Percentiles rank a stretch among this genome's conserved stretches.
Conservation (phyloP, 108 stramenopile genomes). For the Fragilariopsis cylindrus region DNA sequence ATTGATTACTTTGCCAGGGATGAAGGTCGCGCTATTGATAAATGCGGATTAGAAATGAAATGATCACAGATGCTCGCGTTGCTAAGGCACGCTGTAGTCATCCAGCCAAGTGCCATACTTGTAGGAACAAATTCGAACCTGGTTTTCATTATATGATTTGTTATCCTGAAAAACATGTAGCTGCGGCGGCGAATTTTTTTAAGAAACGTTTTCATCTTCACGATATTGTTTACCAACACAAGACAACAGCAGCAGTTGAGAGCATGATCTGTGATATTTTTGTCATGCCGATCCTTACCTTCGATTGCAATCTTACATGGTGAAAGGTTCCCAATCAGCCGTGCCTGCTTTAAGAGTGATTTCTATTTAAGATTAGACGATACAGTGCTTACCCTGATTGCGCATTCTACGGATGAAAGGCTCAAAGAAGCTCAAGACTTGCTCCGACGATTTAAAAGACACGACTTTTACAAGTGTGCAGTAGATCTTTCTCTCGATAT, state of each 20-base stretch:
- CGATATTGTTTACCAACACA: conserved; percentile 81
- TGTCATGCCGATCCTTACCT: conserved; percentile 73
- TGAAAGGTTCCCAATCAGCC: conserved; percentile 56
- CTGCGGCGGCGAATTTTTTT: conserved; percentile 72
- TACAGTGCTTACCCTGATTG: conserved; percentile 60
- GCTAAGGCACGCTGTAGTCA: conserved; percentile 60
- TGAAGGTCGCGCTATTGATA: conserved; percentile 39
- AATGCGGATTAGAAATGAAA: conserved; percentile 41
- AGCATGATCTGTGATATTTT: conserved; percentile 83
- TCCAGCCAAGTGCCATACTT: conserved; percentile 46
- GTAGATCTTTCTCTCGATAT: not conserved
- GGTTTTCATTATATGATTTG: conserved; percentile 76
- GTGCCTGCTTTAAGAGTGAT: conserved; percentile 53
- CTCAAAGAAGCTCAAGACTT: conserved; percentile 57
- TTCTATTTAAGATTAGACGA: conserved; percentile 57
- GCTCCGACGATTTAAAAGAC: conserved; percentile 45
- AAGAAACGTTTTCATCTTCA: conserved; percentile 70
- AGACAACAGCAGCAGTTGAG: conserved; percentile 63
- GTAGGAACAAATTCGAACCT: conserved; percentile 21
- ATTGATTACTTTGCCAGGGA: conserved; percentile 94
- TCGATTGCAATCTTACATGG: conserved; percentile 25
- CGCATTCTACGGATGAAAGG: conserved; percentile 30
- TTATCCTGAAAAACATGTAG: conserved; percentile 81
- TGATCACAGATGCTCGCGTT: conserved; percentile 74
- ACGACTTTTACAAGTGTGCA: conserved; percentile 67